Evolutionary conservation across 345 rosid species (phyloP), one percentile per base, ranked within the genome.

Genomic region (Eutrema heterophyllum): DNA sequence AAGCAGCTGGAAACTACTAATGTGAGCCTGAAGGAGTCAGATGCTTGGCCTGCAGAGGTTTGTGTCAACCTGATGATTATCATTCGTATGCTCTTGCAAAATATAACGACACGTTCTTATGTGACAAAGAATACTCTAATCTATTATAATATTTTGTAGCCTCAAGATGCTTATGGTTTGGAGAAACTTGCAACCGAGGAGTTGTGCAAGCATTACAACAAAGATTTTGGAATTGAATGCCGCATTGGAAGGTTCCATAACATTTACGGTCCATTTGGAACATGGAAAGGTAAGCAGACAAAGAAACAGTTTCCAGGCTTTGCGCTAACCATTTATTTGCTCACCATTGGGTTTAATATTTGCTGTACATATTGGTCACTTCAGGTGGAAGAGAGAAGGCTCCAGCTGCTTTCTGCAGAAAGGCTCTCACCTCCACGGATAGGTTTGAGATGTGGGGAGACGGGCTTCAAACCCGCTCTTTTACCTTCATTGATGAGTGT

Each of bases 361-460:
- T 46, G 10, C 6, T 15, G 18, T 56, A 18, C 33, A 50, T 40
- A 36, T 5, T 8, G 53, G 15, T 76, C 8, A 59, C 15, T 74
- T 16, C 51, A 96, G 99, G 99, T 86, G 99, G 99, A 40, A 84
- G 99, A 84, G 98, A 92, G 81, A 96, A 92, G 85, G 99, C 99
- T 67, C 98, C 99, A 13, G 99, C 99, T 84, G 99, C 99, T 48
- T 92, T 96, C 75, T 96, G 99, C 83, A 82, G 99, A 74, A 96
- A 96, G 84, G 77, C 94, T 48, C 55, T 86, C n/a, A 96, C 98
- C 13, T 82, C 99, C 18, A 77, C 74, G 0, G 97, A 90, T 75
- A 92, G 83, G 83, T 96, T 96, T 36, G 99, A 92, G 94, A 92
- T 96, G 97, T 96, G 99, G 99, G 99, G 99, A 73, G 99, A 96